phyloP scores from a whole-genome alignment of 2,329 filamentous ascomycete species.

The Drechmeria coniospora region DNA sequence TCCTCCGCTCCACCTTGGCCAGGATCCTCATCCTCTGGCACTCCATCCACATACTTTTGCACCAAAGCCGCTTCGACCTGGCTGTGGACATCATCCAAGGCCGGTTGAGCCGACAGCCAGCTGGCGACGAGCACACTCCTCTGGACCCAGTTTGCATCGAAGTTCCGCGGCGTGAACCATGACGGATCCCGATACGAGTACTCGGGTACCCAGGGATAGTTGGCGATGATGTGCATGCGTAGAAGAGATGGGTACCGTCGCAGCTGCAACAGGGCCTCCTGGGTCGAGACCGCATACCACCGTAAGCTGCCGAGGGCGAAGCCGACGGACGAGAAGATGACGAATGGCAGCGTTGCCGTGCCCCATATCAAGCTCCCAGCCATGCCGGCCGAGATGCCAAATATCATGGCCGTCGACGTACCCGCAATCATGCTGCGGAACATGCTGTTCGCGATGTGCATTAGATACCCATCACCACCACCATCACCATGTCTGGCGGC shows the following conservation, averaged over 20 bases:
- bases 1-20: background rate
- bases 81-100: constrained; percentile 7
- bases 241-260: constrained; percentile 8
- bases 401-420: constrained; percentile 6
- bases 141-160: constrained; percentile 5
- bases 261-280: constrained; percentile 8
- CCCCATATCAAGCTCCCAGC: constrained; percentile 9
- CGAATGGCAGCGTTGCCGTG: constrained; percentile 9
- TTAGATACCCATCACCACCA: too few relatives aligned
- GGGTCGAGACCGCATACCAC: constrained; percentile 7
- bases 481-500: too few relatives aligned
- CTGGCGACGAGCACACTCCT: constrained; percentile 9
- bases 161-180: constrained; percentile 5
- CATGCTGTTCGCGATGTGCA: constrained; percentile 5
- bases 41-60: background rate
- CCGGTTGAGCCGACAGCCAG: constrained; percentile 10
- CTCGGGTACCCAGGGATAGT: constrained; percentile 9
- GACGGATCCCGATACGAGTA: constrained; percentile 2
- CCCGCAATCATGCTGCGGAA: constrained; percentile 11
- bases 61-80: constrained; percentile 7
- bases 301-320: constrained; percentile 8
- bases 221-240: constrained; percentile 8
- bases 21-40: background rate
- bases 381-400: constrained; percentile 6
- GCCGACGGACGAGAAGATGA: constrained; percentile 8